phyloP scores from a whole-genome alignment of 345 rosid species.

The Capsella bursapastoris region DNA sequence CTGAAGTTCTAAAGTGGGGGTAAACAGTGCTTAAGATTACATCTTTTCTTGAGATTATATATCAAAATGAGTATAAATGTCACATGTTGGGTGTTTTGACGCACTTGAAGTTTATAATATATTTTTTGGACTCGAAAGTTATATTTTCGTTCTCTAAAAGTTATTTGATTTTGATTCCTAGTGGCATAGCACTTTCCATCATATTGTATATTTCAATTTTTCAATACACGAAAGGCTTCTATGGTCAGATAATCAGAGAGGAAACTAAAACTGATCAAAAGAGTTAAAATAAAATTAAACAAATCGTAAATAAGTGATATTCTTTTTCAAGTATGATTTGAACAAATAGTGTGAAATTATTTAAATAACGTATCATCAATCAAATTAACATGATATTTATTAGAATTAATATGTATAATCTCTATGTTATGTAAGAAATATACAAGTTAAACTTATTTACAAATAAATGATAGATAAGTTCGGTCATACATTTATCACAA shows the following conservation, averaged over 20 bases:
- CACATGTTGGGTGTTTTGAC: slow-evolving; percentile 17
- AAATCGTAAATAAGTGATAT: not conserved
- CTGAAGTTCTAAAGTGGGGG: not conserved
- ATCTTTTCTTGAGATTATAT: slow-evolving; percentile 1
- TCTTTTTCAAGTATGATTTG: not conserved
- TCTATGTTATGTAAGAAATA: not conserved
- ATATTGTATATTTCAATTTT: not conserved
- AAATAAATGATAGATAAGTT: too few species aligned
- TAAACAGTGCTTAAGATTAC: not conserved
- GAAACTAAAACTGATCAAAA: not conserved
- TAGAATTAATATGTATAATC: not conserved
- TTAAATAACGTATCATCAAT: not conserved
- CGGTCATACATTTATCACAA: not conserved
- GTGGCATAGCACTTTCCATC: not conserved
- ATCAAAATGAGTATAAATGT: not conserved
- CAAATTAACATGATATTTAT: not conserved
- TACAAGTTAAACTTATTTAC: too few species aligned
- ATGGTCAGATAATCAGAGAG: not conserved
- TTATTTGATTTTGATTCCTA: not conserved
- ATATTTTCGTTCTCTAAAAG: not conserved
- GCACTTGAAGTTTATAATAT: too few species aligned
- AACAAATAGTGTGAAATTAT: not conserved
- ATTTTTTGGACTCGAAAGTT: not conserved
- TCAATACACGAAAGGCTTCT: not conserved
- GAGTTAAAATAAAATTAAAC: too few species aligned